A percentile compares a stretch with the other conserved stretches of the same genome.
These are phyloP conservation scores for Saccharomycopsis crataegensis DNA, from an alignment of 1,139 yeast species.

Conservation along the genomic window DNA sequence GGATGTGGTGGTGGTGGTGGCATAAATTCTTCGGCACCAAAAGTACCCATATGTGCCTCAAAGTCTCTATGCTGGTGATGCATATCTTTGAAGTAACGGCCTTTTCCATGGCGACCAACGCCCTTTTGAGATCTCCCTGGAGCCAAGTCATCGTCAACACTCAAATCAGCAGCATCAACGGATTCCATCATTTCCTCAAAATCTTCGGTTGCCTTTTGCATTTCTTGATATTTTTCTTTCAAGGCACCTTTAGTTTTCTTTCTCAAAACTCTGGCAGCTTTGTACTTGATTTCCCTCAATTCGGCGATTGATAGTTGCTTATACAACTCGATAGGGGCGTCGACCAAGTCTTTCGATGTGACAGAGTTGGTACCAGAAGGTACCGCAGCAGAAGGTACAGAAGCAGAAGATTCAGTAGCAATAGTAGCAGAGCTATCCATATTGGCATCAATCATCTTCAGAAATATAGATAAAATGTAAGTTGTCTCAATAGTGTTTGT, in stretches of 20 bases:
- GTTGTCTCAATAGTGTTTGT: no score
- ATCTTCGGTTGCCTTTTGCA: not conserved
- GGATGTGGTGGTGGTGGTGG: constrained; percentile 8
- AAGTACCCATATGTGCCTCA: not conserved
- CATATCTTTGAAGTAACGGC: not conserved
- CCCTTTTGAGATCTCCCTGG: not conserved
- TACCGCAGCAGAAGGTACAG: not conserved
- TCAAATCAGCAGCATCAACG: not conserved
- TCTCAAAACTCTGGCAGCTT: constrained; percentile 17
- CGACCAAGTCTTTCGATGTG: constrained; percentile 8
- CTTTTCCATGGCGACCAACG: not conserved
- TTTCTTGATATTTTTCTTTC: not conserved
- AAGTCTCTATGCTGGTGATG: not conserved
- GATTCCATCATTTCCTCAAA: not conserved
- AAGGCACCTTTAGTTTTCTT: constrained; percentile 14
- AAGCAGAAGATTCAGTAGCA: not conserved
- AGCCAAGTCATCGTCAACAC: not conserved
- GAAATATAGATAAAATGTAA: no score
- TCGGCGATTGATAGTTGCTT: constrained; percentile 13
- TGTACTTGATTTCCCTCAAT: constrained; percentile 12
- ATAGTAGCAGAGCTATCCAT: no score
- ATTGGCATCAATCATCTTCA: no score
- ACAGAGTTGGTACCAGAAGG: not conserved
- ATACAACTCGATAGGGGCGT: constrained; percentile 10
- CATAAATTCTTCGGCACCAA: not conserved